Percentiles rank a stretch among this genome's conserved stretches.
phyloP scores from a whole-genome alignment of 345 rosid genomes.

The Cochlearia excelsa region DNA sequence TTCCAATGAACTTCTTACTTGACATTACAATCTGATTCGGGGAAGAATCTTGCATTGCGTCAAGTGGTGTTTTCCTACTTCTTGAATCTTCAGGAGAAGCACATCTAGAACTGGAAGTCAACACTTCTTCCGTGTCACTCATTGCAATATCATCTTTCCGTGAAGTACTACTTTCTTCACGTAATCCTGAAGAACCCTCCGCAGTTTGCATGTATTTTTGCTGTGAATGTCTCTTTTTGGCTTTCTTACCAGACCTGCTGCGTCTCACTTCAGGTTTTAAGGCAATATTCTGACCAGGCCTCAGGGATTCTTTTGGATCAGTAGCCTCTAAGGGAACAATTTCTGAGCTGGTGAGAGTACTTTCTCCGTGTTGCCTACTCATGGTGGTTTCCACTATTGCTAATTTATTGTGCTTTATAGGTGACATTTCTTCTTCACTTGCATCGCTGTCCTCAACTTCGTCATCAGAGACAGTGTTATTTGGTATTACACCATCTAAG shows the following conservation, averaged over 20 bases:
- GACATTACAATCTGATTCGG: constrained; percentile 49
- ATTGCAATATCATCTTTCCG: constrained; percentile 77
- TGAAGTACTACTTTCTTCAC: constrained; percentile 69
- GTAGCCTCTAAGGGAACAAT: constrained; percentile 46
- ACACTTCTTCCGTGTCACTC: constrained; percentile 80
- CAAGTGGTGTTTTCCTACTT: constrained; percentile 78
- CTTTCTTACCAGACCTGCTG: constrained; percentile 88
- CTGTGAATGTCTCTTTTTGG: constrained; percentile 86
- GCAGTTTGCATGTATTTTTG: constrained; percentile 59
- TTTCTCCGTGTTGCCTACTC: constrained; percentile 45
- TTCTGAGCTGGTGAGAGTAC: constrained; percentile 52
- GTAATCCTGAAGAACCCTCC: constrained; percentile 56
- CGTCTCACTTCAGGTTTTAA: constrained; percentile 61
- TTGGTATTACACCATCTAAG: constrained; percentile 70
- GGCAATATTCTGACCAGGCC: constrained; percentile 50
- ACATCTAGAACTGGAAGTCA: constrained; percentile 77
- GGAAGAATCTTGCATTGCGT: constrained; percentile 52
- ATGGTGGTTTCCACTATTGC: constrained; percentile 45
- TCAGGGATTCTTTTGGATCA: constrained; percentile 51
- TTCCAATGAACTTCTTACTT: constrained; percentile 52
- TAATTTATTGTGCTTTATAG: constrained; percentile 43
- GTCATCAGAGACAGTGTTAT: constrained; percentile 72
- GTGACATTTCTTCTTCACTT: constrained; percentile 45
- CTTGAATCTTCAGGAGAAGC: constrained; percentile 82
- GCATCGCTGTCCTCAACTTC: constrained; percentile 67